Evolutionary conservation across 1,139 yeast species (phyloP).

Genomic region (Blastobotrys proliferans): DNA sequence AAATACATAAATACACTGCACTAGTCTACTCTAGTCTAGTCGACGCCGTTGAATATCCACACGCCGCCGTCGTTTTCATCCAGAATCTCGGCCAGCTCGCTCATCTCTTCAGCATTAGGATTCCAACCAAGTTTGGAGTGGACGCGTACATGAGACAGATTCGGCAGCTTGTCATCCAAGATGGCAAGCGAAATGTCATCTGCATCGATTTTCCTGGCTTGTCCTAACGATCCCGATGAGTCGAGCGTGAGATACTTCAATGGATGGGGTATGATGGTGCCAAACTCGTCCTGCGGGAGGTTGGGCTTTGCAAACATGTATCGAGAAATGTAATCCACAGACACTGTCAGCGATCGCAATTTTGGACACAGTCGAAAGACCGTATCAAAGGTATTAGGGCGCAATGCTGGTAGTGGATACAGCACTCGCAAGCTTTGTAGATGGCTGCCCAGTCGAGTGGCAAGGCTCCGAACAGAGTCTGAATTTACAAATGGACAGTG

Average conservation of each 20-base stretch:
- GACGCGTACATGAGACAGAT: conserved; percentile 57
- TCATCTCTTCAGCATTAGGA: conserved; percentile 64
- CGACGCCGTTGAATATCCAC: conserved; percentile 21
- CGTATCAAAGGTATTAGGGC: conserved; percentile 65
- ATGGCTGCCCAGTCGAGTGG: conserved; percentile 61
- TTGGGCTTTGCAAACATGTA: conserved; percentile 34
- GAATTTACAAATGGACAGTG: conserved; percentile 75
- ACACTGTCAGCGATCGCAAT: conserved; percentile 54
- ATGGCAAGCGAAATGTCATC: conserved; percentile 84
- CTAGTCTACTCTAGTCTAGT: not conserved
- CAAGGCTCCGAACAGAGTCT: conserved; percentile 55
- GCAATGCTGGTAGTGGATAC: conserved; percentile 84
- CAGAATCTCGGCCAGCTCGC: conserved; percentile 47
- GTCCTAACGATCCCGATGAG: conserved; percentile 86
- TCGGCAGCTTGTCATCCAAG: conserved; percentile 70
- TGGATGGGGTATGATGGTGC: conserved; percentile 44
- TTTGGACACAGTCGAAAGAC: conserved; percentile 75
- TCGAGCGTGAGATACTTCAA: conserved; percentile 64
- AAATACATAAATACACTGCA: not conserved
- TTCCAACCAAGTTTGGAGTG: conserved; percentile 88
- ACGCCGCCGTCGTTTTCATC: conserved; percentile 35
- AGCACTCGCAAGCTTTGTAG: conserved; percentile 61
- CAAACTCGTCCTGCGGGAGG: conserved; percentile 25
- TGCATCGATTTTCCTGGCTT: conserved; percentile 76
- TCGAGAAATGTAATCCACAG: conserved; percentile 76